phyloP scores from a whole-genome alignment of 1,139 yeast genomes.

The Suhomyces wounanorum region DNA sequence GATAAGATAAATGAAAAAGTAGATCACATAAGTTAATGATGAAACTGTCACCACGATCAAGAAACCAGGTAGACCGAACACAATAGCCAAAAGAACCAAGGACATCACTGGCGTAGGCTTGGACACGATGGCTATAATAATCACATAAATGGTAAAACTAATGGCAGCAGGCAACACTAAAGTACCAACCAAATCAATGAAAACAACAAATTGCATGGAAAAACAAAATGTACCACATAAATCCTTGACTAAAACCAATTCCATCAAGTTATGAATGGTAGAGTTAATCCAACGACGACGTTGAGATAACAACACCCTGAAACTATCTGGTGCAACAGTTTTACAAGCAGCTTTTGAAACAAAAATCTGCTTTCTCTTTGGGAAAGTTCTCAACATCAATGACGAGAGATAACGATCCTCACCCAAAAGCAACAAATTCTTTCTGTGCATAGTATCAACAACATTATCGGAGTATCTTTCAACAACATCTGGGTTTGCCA shows the following conservation, averaged over 20 bases:
- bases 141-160: conserved; percentile 80
- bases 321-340: conserved; percentile 85
- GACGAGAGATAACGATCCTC: conserved; percentile 91
- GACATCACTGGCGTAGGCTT: conserved; percentile 83
- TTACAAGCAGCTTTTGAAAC: conserved; percentile 96
- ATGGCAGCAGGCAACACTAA: conserved; percentile 92
- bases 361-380: conserved; percentile 89
- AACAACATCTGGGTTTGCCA: conserved; percentile 95
- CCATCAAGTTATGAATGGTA: conserved; percentile 93
- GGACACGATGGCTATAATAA: conserved; percentile 73
- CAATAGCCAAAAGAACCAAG: conserved; percentile 72
- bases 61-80: conserved; percentile 88
- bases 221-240: conserved; percentile 96
- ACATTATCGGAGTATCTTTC: conserved; percentile 92
- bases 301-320: conserved; percentile 82
- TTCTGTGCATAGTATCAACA: conserved; percentile 83
- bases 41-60: conserved; percentile 88
- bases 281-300: conserved; percentile 99
- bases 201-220: conserved; percentile 94
- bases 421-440: conserved; percentile 85
- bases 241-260: conserved; percentile 82
- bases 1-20: conserved; percentile 78
- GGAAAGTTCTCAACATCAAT: conserved; percentile 89
- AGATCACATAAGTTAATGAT: conserved; percentile 68
- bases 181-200: conserved; percentile 87